Conservation (phyloP, 768 basidiomycete species). For the Tricholoma furcatifolium region DNA sequence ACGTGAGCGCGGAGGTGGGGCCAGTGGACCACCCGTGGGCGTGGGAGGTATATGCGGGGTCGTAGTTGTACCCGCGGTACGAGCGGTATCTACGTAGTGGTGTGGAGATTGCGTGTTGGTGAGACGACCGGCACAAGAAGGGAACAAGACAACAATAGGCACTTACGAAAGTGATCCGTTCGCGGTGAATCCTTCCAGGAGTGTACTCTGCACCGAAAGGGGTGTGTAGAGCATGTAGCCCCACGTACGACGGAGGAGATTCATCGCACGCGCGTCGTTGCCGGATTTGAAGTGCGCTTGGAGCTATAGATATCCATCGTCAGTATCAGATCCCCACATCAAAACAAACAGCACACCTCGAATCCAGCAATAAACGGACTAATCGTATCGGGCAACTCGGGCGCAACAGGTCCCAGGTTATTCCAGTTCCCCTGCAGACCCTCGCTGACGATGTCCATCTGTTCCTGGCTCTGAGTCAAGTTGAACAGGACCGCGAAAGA, state of each 20-base stretch:
- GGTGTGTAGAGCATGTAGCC: slow-evolving; percentile 60
- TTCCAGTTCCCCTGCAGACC: slow-evolving; percentile 54
- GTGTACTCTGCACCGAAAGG: slow-evolving; percentile 53
- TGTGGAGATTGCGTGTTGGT: not conserved
- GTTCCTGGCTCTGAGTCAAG: slow-evolving; percentile 38
- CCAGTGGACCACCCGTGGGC: slow-evolving; percentile 61
- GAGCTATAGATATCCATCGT: slow-evolving; percentile 38
- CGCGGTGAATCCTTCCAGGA: slow-evolving; percentile 57
- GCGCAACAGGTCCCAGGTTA: slow-evolving; percentile 48
- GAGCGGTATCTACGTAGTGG: slow-evolving; percentile 42
- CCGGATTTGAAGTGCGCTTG: slow-evolving; percentile 59
- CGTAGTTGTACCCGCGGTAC: slow-evolving; percentile 53
- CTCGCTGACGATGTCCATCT: slow-evolving; percentile 41
- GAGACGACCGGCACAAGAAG: not conserved
- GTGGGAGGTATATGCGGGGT: slow-evolving; percentile 59
- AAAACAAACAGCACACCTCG: slow-evolving; percentile 36
- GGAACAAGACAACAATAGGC: not conserved
- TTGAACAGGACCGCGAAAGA: slow-evolving; percentile 55
- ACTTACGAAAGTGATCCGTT: slow-evolving; percentile 54
- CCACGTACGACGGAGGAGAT: slow-evolving; percentile 54
- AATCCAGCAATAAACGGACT: slow-evolving; percentile 59
- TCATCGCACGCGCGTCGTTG: slow-evolving; percentile 50
- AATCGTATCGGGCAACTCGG: slow-evolving; percentile 58
- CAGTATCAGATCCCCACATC: not conserved
- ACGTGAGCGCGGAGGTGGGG: slow-evolving; percentile 55